Evolutionary conservation across 2,329 filamentous ascomycete species (phyloP).

Genomic region (Scedosporium boydii): DNA sequence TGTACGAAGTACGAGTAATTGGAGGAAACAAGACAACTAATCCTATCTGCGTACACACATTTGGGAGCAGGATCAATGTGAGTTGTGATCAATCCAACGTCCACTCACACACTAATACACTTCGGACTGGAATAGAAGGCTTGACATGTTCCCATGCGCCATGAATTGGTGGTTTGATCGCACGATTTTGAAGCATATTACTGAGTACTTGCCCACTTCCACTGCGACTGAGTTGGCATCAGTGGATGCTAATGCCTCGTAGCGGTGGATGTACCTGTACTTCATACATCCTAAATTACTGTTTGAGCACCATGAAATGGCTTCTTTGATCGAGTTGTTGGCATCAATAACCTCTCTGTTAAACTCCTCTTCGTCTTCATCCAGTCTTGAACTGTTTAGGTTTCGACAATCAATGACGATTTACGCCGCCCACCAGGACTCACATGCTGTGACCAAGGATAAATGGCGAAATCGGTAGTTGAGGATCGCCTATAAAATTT

Average conservation of each 20-base stretch:
- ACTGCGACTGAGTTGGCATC: not conserved
- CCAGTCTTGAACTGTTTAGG: not conserved
- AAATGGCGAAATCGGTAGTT: not conserved
- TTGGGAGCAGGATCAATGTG: too few relatives aligned
- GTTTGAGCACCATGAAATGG: too few relatives aligned
- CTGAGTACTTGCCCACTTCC: not conserved
- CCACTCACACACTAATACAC: too few relatives aligned
- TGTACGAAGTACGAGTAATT: too few relatives aligned
- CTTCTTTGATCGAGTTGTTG: too few relatives aligned
- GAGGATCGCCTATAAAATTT: not conserved
- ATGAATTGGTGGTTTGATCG: not conserved
- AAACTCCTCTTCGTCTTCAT: not conserved
- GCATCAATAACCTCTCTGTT: too few relatives aligned
- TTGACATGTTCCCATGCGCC: not conserved
- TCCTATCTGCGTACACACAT: too few relatives aligned
- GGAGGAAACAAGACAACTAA: too few relatives aligned
- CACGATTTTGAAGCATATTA: not conserved
- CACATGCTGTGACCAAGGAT: not conserved
- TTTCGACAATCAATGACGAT: not conserved
- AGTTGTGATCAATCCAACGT: too few relatives aligned
- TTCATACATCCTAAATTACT: not conserved
- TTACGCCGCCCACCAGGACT: not conserved
- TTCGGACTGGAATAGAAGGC: not conserved
- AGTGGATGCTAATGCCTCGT: not conserved
- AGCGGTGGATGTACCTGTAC: not conserved